These are phyloP conservation scores for Medicago lupulina DNA, from an alignment of 306 rosid genomes.

Conservation along the genomic window DNA sequence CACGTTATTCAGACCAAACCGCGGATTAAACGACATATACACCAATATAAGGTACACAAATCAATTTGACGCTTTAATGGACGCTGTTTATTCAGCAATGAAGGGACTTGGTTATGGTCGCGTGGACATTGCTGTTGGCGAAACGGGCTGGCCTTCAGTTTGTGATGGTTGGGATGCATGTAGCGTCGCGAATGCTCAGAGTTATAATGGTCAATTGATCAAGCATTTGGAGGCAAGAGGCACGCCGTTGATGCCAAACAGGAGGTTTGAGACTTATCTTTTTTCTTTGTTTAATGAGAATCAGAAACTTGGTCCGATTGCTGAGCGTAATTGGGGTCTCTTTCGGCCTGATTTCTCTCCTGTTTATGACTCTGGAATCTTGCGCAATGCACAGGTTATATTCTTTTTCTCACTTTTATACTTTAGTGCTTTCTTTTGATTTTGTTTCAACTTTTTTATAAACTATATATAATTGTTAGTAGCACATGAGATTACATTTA, in stretches of 20 bases:
- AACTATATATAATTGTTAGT: too few relatives aligned
- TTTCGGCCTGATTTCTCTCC: slow-evolving; percentile 79
- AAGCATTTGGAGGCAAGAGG: slow-evolving; percentile 65
- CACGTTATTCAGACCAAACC: too few relatives aligned
- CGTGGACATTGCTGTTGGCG: slow-evolving; percentile 67
- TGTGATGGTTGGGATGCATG: slow-evolving; percentile 85
- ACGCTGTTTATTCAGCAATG: too few relatives aligned
- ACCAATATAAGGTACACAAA: too few relatives aligned
- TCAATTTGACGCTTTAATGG: too few relatives aligned
- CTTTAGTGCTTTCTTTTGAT: not conserved
- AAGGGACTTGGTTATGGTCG: too few relatives aligned
- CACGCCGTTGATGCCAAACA: slow-evolving; percentile 89
- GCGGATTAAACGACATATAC: too few relatives aligned
- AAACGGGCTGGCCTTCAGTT: slow-evolving; percentile 89
- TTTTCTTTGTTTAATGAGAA: slow-evolving; percentile 82
- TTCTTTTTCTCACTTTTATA: not conserved
- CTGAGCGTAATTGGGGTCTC: slow-evolving; percentile 87
- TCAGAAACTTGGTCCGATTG: slow-evolving; percentile 85
- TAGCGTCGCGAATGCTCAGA: slow-evolving; percentile 57
- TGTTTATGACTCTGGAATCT: slow-evolving; percentile 69
- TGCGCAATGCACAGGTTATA: slow-evolving; percentile 56
- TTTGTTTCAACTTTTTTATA: too few relatives aligned
- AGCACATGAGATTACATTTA: too few relatives aligned
- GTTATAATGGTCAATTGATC: slow-evolving; percentile 57
- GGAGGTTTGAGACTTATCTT: slow-evolving; percentile 69